phyloP scores from a whole-genome alignment of 1,284 basidiomycete species.

The Grifola frondosa region DNA sequence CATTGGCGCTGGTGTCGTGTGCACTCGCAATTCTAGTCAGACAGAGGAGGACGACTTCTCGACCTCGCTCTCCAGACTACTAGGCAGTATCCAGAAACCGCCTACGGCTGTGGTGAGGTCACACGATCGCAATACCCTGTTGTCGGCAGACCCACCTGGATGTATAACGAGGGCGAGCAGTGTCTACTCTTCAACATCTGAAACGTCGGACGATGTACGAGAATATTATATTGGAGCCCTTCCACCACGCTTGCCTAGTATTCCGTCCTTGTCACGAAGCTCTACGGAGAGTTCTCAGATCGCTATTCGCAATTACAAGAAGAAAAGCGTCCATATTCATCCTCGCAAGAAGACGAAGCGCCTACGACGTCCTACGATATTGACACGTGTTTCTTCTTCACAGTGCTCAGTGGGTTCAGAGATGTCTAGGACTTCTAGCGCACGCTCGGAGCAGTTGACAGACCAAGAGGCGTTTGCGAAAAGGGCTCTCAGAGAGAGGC shows the following conservation, averaged over 20 bases:
- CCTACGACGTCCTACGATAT: slow-evolving; percentile 19
- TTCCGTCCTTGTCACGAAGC: slow-evolving; percentile 22
- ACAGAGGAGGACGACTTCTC: slow-evolving; percentile 12
- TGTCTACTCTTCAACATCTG: slow-evolving; percentile 30
- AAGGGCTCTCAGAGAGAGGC: slow-evolving; percentile 36
- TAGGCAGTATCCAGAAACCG: not conserved
- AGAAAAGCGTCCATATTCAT: not conserved
- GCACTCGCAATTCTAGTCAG: slow-evolving; percentile 10
- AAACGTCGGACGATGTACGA: too few relatives aligned
- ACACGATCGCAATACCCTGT: not conserved
- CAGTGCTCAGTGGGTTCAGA: slow-evolving; percentile 34
- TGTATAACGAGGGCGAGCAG: slow-evolving; percentile 21
- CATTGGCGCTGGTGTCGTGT: slow-evolving; percentile 17
- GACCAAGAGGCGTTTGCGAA: slow-evolving; percentile 37
- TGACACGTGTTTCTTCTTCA: slow-evolving; percentile 33
- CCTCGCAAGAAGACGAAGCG: slow-evolving; percentile 21
- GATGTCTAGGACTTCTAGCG: slow-evolving; percentile 30
- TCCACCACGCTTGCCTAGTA: slow-evolving; percentile 22
- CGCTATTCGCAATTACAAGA: slow-evolving; percentile 1
- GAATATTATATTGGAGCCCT: slow-evolving; percentile 8
- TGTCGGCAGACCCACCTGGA: not conserved
- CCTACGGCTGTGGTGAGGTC: not conserved
- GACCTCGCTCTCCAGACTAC: not conserved
- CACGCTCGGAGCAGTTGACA: slow-evolving; percentile 27
- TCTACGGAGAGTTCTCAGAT: slow-evolving; percentile 6